Evolutionary conservation across 2,329 filamentous ascomycete species (phyloP), one percentile per base, ranked within the genome.

Genomic region (Epichloe hybrida): DNA sequence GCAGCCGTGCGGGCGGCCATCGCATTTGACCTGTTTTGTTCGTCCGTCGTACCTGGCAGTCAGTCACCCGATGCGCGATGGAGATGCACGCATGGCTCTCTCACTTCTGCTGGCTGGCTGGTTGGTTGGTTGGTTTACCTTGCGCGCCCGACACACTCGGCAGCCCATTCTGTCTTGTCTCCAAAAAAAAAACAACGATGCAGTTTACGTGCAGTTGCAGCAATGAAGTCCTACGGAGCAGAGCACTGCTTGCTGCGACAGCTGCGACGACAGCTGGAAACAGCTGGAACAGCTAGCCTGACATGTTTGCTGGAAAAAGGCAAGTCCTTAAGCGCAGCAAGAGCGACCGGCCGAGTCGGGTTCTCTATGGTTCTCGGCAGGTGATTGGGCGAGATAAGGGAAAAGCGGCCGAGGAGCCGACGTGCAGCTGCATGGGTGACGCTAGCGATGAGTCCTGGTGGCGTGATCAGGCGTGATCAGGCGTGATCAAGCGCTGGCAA

Each of bases 1-100:
- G 58, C 67, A 69, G 56, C 67, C 67, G 57, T 68, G 63, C 39
- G 66, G 66, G n/a, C 67, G 63, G 45, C 66, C 67, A 53, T 69
- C 67, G 55, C 67, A 69, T 60, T 69, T 69, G 60, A 69, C 67
- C 67, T 69, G 58, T 6, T 27, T 8, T 17, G 27, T 8, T 27
- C 27, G 27, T 27, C 27, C 6, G 27, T 27, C 27, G 27, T 13
- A 9, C 27, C 27, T 9, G 27, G 27, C 27, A 11, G 27, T 31
- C 27, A 31, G 27, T 31, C 27, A 31, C 27, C 27, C 8, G 27
- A 31, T 31, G 27, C 3, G 27, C 27, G 3, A 31, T 17, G 17
- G 27, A 31, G 34, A 38, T 15, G 17, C 17, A 20, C 41, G 20
- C 27, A 31, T 31, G 27, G 4, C 27, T 27, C 7, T 8, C 8